phyloP scores from a whole-genome alignment of 441 rosid genomes.

The Viola pubescens region DNA sequence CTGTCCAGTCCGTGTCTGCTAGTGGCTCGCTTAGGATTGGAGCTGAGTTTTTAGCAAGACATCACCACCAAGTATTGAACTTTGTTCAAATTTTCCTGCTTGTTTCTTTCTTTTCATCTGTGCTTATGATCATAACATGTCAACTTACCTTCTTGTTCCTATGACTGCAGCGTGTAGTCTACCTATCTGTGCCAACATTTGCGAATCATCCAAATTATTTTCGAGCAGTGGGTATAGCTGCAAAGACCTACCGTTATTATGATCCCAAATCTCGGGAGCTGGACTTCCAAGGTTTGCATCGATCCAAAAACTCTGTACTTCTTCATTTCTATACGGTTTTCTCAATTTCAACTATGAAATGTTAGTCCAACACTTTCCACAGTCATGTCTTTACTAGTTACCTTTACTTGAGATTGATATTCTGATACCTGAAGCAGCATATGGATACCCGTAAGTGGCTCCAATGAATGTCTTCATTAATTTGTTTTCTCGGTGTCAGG shows the following conservation, averaged over 20 bases:
- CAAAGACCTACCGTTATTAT: constrained; percentile 69
- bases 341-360: no score
- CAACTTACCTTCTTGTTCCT: not conserved
- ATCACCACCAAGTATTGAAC: constrained; percentile 52
- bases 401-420: no score
- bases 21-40: constrained; percentile 81
- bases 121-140: not conserved
- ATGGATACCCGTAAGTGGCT: constrained; percentile 4
- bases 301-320: no score
- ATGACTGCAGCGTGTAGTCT: constrained; percentile 48
- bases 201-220: constrained; percentile 80
- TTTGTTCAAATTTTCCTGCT: not conserved
- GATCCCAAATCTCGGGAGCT: constrained; percentile 68
- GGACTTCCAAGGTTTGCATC: constrained; percentile 53
- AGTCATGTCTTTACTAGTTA: no score
- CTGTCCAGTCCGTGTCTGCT: constrained; percentile 83
- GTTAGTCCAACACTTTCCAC: no score
- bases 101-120: not conserved
- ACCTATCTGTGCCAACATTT: constrained; percentile 79
- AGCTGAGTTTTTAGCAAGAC: constrained; percentile 74
- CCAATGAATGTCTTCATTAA: not conserved
- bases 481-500: constrained; percentile 31
- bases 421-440: not conserved
- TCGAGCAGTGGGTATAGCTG: constrained; percentile 50
- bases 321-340: no score